These are phyloP conservation scores for Cardiospermum halicacabum DNA, from an alignment of 345 rosid genomes.

Conservation along the genomic window DNA sequence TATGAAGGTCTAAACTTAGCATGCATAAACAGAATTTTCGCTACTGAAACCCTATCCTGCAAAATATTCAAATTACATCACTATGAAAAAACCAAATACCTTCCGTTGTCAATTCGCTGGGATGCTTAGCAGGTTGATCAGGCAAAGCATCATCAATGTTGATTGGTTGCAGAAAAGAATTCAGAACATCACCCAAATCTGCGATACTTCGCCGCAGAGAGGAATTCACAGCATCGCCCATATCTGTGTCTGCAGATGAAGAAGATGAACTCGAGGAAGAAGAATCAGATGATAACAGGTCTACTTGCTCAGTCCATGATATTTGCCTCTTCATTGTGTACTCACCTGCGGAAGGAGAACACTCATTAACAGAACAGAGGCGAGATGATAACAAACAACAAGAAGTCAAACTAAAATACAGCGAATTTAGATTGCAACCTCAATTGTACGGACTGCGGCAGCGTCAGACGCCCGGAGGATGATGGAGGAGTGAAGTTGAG, in stretches of 20 bases:
- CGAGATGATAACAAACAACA: neutral
- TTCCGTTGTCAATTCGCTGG: conserved; percentile 32
- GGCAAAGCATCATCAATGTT: conserved; percentile 2
- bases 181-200: conserved; percentile 20
- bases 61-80: neutral
- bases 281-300: conserved; percentile 53
- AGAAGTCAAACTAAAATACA: no score
- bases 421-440: no score
- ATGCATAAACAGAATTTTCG: no score
- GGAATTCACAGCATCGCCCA: conserved; percentile 25
- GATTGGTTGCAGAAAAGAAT: no score
- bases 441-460: no score
- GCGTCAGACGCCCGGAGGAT: no score
- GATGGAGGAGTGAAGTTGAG: no score
- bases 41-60: no score
- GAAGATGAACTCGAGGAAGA: conserved; percentile 43
- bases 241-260: conserved; percentile 43
- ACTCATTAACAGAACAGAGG: neutral
- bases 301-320: conserved; percentile 47
- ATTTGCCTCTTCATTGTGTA: conserved; percentile 43
- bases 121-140: conserved; percentile 22
- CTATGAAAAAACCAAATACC: conserved; percentile 30
- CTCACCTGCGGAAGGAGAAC: neutral
- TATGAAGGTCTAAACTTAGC: no score
- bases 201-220: no score